Conservation (phyloP, 2,329 filamentous ascomycete genomes). For the Penicillium sp. region DNA sequence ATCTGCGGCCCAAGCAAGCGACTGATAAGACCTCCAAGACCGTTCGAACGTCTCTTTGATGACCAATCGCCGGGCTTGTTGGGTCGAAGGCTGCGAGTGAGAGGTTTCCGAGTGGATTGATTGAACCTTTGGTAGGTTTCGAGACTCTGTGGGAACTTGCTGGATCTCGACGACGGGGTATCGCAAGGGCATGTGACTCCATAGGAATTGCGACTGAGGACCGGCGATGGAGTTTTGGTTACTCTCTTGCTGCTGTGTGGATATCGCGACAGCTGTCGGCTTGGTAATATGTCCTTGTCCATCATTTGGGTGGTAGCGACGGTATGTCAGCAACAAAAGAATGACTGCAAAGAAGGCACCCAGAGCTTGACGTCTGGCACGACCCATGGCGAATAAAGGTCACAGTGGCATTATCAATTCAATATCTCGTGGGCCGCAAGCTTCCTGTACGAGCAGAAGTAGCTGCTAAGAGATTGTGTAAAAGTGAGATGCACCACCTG, state of each 20-base stretch:
- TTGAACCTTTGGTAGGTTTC: constrained; percentile 10
- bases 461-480: too few species aligned
- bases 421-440: not conserved
- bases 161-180: constrained; percentile 5
- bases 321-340: constrained; percentile 14
- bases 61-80: constrained; percentile 36
- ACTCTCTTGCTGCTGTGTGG: not conserved
- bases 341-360: constrained; percentile 7
- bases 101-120: constrained; percentile 1
- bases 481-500: too few species aligned
- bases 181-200: constrained; percentile 13
- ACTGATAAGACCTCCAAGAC: constrained; percentile 77
- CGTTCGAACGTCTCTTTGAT: constrained; percentile 72
- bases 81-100: not conserved
- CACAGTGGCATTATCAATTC: constrained; percentile 6
- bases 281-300: not conserved
- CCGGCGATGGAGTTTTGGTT: not conserved
- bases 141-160: not conserved
- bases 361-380: constrained; percentile 14
- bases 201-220: not conserved
- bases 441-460: not conserved
- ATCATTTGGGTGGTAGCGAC: constrained; percentile 42
- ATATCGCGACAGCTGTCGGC: not conserved
- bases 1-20: constrained; percentile 77
- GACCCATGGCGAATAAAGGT: constrained; percentile 12